phyloP scores from a whole-genome alignment of 2,329 filamentous ascomycete genomes.

The Sarocladium strictum region DNA sequence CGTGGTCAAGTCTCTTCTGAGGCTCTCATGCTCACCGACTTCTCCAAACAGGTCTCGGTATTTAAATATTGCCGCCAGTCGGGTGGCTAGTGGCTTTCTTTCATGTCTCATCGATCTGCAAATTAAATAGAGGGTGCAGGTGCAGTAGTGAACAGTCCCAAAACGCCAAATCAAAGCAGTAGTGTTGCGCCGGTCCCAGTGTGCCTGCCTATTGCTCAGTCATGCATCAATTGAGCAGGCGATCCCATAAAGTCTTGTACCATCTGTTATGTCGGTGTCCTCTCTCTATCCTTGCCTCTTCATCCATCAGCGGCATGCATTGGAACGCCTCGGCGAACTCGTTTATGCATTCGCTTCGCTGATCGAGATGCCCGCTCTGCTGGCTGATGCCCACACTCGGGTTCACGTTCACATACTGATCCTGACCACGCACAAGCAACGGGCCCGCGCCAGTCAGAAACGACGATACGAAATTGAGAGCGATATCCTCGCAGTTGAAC shows the following conservation, averaged over 20 bases:
- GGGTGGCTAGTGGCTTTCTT: not conserved
- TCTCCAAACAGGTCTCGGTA: too few relatives aligned
- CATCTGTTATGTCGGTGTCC: not conserved
- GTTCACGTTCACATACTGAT: slow-evolving; percentile 11
- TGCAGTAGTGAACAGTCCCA: not conserved
- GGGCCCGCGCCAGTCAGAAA: slow-evolving; percentile 15
- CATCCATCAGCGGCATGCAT: slow-evolving; percentile 13
- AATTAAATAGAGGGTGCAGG: not conserved
- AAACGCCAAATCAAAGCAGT: not conserved
- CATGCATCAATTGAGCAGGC: slow-evolving; percentile 6
- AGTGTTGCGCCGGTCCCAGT: not conserved
- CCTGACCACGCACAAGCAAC: slow-evolving; percentile 13
- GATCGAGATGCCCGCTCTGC: slow-evolving; percentile 9
- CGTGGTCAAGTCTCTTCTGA: too few relatives aligned
- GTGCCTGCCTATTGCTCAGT: not conserved
- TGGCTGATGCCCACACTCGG: slow-evolving; percentile 11
- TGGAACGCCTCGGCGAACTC: slow-evolving; percentile 11
- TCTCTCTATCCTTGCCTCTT: slow-evolving; percentile 9
- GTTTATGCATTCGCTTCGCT: slow-evolving; percentile 12
- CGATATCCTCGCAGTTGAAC: slow-evolving; percentile 20
- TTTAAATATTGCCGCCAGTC: not conserved
- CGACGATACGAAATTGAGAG: slow-evolving; percentile 16
- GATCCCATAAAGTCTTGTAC: slow-evolving; percentile 7
- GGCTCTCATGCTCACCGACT: too few relatives aligned
- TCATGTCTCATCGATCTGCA: not conserved